phyloP scores from a whole-genome alignment of 73 alveolate species.

The Uronychia binucleata region DNA sequence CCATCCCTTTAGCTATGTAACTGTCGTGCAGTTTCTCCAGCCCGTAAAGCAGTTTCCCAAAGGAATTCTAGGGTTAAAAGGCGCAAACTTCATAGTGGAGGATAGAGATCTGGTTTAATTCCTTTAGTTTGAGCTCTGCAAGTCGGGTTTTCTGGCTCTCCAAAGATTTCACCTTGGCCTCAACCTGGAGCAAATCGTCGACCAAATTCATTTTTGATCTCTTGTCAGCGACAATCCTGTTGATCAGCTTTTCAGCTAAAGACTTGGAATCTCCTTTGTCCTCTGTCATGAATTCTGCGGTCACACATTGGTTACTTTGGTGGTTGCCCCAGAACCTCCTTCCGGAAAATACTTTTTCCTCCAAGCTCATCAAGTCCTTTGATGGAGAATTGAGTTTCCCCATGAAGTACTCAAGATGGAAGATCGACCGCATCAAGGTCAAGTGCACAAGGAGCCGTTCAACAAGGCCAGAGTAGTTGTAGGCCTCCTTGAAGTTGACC shows the following conservation, averaged over 20 bases:
- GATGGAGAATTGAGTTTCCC: slow-evolving; percentile 40
- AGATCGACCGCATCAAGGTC: slow-evolving; percentile 5
- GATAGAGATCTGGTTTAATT: not conserved
- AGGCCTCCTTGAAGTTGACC: slow-evolving; percentile 23
- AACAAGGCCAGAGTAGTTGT: not conserved
- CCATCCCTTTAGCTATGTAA: slow-evolving; percentile 5
- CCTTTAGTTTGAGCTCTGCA: not conserved
- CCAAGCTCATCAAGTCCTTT: slow-evolving; percentile 26
- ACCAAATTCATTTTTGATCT: slow-evolving; percentile 36
- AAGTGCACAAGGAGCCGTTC: slow-evolving; percentile 6
- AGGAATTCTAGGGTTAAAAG: too few species aligned
- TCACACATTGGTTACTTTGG: slow-evolving; percentile 4
- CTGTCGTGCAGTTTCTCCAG: slow-evolving; percentile 34
- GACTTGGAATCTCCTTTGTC: slow-evolving; percentile 1
- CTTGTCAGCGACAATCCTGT: slow-evolving; percentile 48
- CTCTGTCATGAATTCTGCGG: not conserved
- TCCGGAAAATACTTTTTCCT: slow-evolving; percentile 22
- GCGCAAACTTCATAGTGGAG: slow-evolving; percentile 30
- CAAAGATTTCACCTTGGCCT: not conserved
- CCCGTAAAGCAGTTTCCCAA: slow-evolving; percentile 23
- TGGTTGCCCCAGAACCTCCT: slow-evolving; percentile 29
- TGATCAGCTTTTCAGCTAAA: slow-evolving; percentile 27
- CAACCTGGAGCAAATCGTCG: slow-evolving; percentile 35
- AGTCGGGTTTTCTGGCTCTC: slow-evolving; percentile 6
- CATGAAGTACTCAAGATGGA: slow-evolving; percentile 36